A percentile compares a stretch with the other conserved stretches of the same genome.
Evolutionary conservation across 495 filamentous ascomycete genomes (phyloP).

Genomic region (Tuber umbilicatum): DNA sequence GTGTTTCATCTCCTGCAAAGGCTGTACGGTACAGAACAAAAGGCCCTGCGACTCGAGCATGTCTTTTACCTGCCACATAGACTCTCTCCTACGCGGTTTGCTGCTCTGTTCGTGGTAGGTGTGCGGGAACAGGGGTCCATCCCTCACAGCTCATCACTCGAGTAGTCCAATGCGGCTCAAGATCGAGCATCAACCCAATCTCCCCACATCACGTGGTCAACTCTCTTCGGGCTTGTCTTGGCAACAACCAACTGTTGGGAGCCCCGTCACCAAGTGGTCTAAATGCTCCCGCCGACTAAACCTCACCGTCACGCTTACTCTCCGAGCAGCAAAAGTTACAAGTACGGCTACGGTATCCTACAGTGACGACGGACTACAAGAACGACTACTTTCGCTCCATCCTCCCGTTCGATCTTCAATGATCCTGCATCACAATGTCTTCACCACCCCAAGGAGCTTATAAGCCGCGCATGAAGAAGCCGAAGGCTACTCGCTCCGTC

Average conservation of each 20-base stretch:
- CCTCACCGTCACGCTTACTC: neutral
- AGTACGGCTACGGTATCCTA: neutral
- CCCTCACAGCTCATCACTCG: conserved; percentile 26
- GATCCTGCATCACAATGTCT: conserved; percentile 22
- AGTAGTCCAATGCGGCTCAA: conserved; percentile 21
- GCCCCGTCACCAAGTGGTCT: neutral
- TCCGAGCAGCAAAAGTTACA: neutral
- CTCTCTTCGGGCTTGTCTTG: conserved; percentile 11
- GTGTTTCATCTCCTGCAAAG: neutral
- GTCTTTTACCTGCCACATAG: neutral
- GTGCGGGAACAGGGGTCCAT: neutral
- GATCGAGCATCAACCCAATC: neutral
- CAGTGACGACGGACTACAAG: neutral
- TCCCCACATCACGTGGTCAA: neutral
- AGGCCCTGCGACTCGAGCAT: neutral
- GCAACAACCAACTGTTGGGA: conserved; percentile 10
- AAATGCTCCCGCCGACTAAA: neutral
- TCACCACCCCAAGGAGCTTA: conserved; percentile 43
- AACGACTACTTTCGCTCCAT: neutral
- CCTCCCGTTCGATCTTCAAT: conserved; percentile 4
- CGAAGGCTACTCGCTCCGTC: conserved; percentile 49
- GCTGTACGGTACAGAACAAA: neutral
- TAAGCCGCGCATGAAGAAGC: conserved; percentile 52
- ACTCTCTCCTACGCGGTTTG: neutral
- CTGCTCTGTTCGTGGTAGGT: neutral